Evolutionary conservation across 805 yeast genomes (phyloP).

Genomic region (Pichia heedii): DNA sequence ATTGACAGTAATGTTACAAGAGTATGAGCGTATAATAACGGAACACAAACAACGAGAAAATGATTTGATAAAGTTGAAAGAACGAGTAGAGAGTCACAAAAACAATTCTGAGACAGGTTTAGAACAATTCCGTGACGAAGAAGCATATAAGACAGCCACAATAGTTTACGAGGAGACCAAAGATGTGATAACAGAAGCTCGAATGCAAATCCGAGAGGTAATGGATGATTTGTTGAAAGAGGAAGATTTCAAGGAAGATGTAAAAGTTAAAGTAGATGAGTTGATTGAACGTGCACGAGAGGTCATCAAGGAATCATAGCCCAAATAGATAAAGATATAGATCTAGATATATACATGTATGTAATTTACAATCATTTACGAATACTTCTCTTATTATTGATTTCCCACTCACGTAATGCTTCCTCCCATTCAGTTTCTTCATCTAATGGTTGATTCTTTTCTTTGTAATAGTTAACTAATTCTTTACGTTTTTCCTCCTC

Average conservation of each 20-base stretch:
- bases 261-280: not conserved
- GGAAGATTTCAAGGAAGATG: not conserved
- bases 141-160: not conserved
- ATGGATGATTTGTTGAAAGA: not conserved
- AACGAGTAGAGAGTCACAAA: slow-evolving; percentile 10
- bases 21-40: slow-evolving; percentile 31
- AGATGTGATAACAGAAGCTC: slow-evolving; percentile 20
- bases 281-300: not conserved
- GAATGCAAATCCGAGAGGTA: not conserved
- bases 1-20: slow-evolving; percentile 58
- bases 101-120: not conserved
- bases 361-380: slow-evolving; percentile 2
- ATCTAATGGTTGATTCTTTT: slow-evolving; percentile 35
- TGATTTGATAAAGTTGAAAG: slow-evolving; percentile 47
- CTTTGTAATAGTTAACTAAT: slow-evolving; percentile 25
- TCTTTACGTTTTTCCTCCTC: slow-evolving; percentile 40
- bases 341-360: too few relatives aligned
- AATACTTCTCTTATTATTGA: slow-evolving; percentile 12
- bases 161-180: not conserved
- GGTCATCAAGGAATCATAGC: not conserved
- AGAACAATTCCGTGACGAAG: not conserved
- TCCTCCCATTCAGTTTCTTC: slow-evolving; percentile 68
- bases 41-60: slow-evolving; percentile 15
- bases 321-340: not conserved
- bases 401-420: slow-evolving; percentile 54